These are phyloP conservation scores for Leptomonas pyrrhocoris DNA, from an alignment of 208 protist species.

Conservation along the genomic window DNA sequence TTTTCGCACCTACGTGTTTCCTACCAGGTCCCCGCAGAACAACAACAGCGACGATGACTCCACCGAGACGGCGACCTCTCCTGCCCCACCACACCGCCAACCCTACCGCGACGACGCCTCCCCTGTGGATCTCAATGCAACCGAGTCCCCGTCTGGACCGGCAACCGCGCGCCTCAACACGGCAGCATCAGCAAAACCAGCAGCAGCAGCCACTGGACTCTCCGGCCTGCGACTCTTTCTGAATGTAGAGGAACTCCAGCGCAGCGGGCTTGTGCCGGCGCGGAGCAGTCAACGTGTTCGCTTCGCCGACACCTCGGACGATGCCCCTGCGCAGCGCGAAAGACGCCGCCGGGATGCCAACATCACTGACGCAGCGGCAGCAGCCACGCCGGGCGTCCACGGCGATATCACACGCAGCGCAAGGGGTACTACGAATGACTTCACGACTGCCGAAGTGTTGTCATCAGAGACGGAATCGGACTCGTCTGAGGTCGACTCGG, in stretches of 20 bases:
- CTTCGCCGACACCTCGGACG: constrained; percentile 4
- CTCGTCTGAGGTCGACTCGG: too few species aligned
- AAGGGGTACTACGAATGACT: background rate
- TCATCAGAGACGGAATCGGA: constrained; percentile 1
- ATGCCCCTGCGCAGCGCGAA: background rate
- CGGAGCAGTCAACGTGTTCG: constrained; percentile 5
- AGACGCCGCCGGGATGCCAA: background rate
- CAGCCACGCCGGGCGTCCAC: background rate
- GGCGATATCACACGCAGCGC: background rate
- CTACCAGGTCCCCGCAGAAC: background rate
- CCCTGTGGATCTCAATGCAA: too few species aligned
- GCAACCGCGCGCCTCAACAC: too few species aligned
- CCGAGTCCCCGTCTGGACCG: too few species aligned
- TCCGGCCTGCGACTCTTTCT: constrained; percentile 1
- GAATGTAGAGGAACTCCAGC: constrained; percentile 6
- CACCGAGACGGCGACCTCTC: constrained; percentile 17
- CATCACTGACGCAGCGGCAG: background rate
- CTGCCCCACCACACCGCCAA: constrained; percentile 14
- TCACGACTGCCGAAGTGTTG: background rate
- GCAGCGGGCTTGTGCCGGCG: background rate
- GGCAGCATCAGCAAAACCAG: too few species aligned
- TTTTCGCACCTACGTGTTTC: constrained; percentile 19
- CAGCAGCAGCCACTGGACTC: too few species aligned
- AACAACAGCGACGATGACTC: constrained; percentile 2
- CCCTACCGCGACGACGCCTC: background rate